Base-by-base conservation (phyloP, 129 eudicot species). In the Logfia minima region DNA sequence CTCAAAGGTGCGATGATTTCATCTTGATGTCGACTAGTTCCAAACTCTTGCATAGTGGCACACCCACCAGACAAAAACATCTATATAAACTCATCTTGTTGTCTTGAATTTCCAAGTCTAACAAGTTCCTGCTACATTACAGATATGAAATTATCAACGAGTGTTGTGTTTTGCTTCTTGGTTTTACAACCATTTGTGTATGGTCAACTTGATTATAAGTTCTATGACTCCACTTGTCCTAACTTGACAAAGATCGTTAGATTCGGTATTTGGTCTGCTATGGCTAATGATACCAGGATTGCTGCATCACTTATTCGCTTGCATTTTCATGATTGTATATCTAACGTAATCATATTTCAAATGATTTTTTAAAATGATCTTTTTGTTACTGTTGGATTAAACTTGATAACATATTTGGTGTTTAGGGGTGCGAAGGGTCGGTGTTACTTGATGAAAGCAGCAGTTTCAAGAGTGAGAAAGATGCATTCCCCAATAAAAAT, bases 261-360 rank as follows among this genome's bases (percentile, higher is more conserved):
- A 81, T 81, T 74, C 22, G 86, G 80, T 10, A 72, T 91, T 59
- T 83, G 83, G 87, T 86, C 92, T 51, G 97, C 94, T 70, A 89
- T 91, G 77, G 68, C 87, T 17, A 91, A 91, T 37, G 95, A 91
- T 67, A 83, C 97, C 23, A 87, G 95, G 69, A 85, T 91, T 70
- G 95, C 95, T 68, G 97, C 97, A 52, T 91, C 97, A 28, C 86
- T 90, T 82, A 70, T 90, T 68, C 93, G 96, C 82, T 67, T 90
- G 73, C 96, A 90, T 81, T 90, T 90, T 84, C 97, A 91, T 70
- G 97, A 91, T 71, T 91, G 97, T 66, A 87, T 91, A 66, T 90
- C 87, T 39, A 87, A 91, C 73, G 95, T 91, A 87, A 81, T 77
- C 14, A 60, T 9, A 13, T 8, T 41, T 59, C 35, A 5, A 1